Percentiles rank a stretch among this genome's conserved stretches.
Conservation (phyloP, 257 asterid genomes). For the Striga asiatica region DNA sequence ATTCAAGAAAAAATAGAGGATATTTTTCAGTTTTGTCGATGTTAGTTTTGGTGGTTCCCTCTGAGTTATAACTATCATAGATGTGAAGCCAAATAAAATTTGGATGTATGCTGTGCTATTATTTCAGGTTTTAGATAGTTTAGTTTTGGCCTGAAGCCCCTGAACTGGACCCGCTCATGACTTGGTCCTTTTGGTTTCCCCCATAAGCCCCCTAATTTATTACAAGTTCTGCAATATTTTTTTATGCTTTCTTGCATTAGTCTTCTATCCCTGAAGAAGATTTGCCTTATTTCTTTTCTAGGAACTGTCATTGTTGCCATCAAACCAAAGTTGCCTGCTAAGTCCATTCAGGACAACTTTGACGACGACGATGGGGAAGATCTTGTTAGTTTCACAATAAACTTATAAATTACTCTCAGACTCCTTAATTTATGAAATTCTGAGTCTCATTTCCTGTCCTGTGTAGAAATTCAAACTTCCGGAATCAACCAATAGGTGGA, state of each 20-base stretch:
- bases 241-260: background rate
- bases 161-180: too few relatives aligned
- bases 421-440: background rate
- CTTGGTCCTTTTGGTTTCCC: too few relatives aligned
- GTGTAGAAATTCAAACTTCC: conserved; percentile 63
- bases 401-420: conserved; percentile 9
- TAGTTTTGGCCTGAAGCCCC: too few relatives aligned
- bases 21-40: background rate
- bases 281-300: conserved; percentile 16
- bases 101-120: background rate
- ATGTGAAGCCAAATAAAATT: background rate
- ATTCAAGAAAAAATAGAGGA: background rate
- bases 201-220: too few relatives aligned
- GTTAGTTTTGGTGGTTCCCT: too few relatives aligned
- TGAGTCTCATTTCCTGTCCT: conserved; percentile 16
- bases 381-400: conserved; percentile 66
- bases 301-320: conserved; percentile 70
- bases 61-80: background rate
- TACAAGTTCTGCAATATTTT: background rate
- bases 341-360: conserved; percentile 35
- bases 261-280: conserved; percentile 10
- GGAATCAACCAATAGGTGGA: conserved; percentile 69
- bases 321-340: conserved; percentile 82
- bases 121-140: too few relatives aligned
- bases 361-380: conserved; percentile 75